Evolutionary conservation across 2,329 filamentous ascomycete species (phyloP).

Genomic region (Fusarium sp.): DNA sequence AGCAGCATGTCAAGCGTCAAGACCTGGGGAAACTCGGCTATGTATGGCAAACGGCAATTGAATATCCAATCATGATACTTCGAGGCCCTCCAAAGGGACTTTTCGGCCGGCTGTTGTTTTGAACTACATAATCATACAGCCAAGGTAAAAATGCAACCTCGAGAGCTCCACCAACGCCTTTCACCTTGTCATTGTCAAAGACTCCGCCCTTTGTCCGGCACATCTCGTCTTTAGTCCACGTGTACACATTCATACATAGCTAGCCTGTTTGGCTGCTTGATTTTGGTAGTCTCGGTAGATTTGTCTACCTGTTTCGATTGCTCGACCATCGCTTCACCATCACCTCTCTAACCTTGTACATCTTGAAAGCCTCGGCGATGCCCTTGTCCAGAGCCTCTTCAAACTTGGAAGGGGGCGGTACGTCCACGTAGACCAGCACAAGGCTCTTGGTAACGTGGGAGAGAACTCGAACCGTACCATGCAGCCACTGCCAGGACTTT

Average conservation of each 20-base stretch:
- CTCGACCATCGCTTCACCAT: conserved; percentile 85
- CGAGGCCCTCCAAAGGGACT: background rate
- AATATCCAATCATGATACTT: conserved; percentile 2
- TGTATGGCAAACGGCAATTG: background rate
- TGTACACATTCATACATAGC: conserved; percentile 21
- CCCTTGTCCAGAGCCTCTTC: conserved; percentile 61
- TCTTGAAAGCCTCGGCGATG: conserved; percentile 71
- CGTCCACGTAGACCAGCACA: conserved; percentile 89
- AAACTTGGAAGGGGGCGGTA: conserved; percentile 75
- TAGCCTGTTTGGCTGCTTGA: background rate
- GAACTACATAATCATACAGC: conserved; percentile 13
- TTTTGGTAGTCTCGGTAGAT: background rate
- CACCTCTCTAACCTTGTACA: conserved; percentile 84
- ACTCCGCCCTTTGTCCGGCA: background rate
- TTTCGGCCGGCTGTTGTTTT: background rate
- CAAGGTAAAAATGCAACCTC: conserved; percentile 1
- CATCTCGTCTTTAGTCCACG: background rate
- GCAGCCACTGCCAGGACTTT: conserved; percentile 83
- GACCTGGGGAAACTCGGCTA: background rate
- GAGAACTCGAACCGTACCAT: conserved; percentile 90
- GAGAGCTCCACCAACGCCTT: conserved; percentile 21
- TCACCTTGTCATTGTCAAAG: background rate
- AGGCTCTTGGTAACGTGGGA: conserved; percentile 91
- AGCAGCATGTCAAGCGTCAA: background rate
- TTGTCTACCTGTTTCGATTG: conserved; percentile 72